Evolutionary conservation across 805 yeast genomes (phyloP), one percentile per base, ranked within the genome.

Genomic region (Zygotorulaspora sp.): DNA sequence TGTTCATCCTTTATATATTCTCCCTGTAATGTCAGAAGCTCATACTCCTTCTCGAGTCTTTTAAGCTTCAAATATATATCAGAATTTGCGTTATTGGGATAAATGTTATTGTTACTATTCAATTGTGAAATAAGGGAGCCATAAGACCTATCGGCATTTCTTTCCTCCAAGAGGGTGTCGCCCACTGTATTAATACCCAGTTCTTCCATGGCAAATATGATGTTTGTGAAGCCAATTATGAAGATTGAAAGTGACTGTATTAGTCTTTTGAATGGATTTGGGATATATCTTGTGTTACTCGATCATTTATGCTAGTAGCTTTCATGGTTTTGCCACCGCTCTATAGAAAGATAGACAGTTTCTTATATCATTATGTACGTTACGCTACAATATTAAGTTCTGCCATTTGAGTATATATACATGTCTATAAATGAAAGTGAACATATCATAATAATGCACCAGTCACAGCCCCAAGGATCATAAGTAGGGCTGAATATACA

Each of bases 1-100:
- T 89, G 97, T 63, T 92, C 99, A 62, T 92, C 98, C 58, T 94
- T 92, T 60, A 92, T 88, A 63, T 90, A 94, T 43, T 89, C 97
- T 62, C 92, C 99, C 65, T 92, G 98, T 48, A 92, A 71, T 43
- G 75, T 67, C 45, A 92, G 67, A 35, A 92, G 69, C 52, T 90
- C 96, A 55, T 85, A 74, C 58, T 90, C 96, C 50, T 89, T 87
- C 60, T 94, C 95, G 47, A 92, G 73, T 58, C 79, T 84, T 73
- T 92, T 94, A 52, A 90, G 71, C 51, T 75, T 83, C 49, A 86
- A 67, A 65, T 92, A 92, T 25, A 83, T 83, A 60, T 92, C 97
- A 16, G 68, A 51, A 57, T 71, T 57, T 28, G 49, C 58, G 38
- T 44, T 55, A 13, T 45, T 35, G 13, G 38, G 47, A 33, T 37